Percentiles rank a stretch among this genome's conserved stretches.
phyloP scores from a whole-genome alignment of 257 asterid species.

The Solanum appendiculatum region DNA sequence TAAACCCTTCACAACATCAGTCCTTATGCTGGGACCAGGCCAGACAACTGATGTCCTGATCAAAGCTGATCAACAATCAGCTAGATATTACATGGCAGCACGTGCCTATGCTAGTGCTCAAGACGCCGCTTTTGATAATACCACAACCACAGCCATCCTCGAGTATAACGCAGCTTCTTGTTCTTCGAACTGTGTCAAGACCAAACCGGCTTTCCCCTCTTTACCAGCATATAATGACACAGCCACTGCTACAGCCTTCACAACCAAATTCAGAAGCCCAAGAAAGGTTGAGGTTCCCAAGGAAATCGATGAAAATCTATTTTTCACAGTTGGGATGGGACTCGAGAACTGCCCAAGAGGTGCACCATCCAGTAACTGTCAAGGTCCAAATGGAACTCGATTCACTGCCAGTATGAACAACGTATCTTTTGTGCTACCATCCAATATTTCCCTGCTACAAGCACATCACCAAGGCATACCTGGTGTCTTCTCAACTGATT shows the following conservation, averaged over 20 bases:
- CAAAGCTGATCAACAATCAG: conserved; percentile 58
- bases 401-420: conserved; percentile 90
- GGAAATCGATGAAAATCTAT: conserved; percentile 56
- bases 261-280: conserved; percentile 63
- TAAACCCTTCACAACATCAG: conserved; percentile 76
- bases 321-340: conserved; percentile 76
- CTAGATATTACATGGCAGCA: conserved; percentile 67
- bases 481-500: conserved; percentile 76
- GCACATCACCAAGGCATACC: conserved; percentile 64
- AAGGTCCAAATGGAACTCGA: conserved; percentile 86
- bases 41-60: conserved; percentile 88
- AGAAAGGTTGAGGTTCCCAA: conserved; percentile 45
- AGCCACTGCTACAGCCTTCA: conserved; percentile 63
- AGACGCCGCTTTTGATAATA: conserved; percentile 73
- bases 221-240: conserved; percentile 84
- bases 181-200: conserved; percentile 24
- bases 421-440: conserved; percentile 72
- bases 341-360: conserved; percentile 55
- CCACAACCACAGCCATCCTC: conserved; percentile 88
- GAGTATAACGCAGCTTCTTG: conserved; percentile 50
- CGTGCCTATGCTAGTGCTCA: conserved; percentile 87
- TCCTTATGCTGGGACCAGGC: conserved; percentile 91
- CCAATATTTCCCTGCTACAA: conserved; percentile 60
- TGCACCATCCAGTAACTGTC: conserved; percentile 38
- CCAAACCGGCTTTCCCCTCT: conserved; percentile 33